Evolutionary conservation across 192 early-diverging fungal genomes (phyloP).

Genomic region (Fimicolochytrium jonesii): DNA sequence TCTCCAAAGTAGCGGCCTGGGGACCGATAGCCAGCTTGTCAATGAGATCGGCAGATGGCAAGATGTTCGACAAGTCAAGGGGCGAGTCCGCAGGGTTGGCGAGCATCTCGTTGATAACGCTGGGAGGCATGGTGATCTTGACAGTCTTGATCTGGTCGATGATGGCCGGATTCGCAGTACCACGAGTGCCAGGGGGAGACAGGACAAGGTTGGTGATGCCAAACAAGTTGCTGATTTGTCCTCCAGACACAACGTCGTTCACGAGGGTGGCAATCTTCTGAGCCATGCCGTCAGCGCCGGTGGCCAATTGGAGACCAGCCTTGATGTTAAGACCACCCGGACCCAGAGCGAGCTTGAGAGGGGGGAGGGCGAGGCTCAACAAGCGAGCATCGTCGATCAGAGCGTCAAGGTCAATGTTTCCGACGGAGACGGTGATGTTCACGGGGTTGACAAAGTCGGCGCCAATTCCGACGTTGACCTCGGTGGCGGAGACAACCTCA

Average conservation of each 20-base stretch:
- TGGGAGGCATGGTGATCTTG: conserved; percentile 12
- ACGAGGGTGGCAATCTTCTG: conserved; percentile 22
- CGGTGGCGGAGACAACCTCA: conserved; percentile 10
- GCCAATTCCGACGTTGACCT: conserved; percentile 9
- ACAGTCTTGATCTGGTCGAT: conserved; percentile 32
- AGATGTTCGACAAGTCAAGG: conserved; percentile 26
- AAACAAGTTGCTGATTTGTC: conserved; percentile 1
- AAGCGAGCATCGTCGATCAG: conserved; percentile 17
- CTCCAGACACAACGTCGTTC: conserved; percentile 13
- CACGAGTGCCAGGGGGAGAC: conserved; percentile 26
- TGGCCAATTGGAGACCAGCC: conserved; percentile 8
- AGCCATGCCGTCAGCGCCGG: conserved; percentile 29
- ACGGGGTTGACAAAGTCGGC: conserved; percentile 28
- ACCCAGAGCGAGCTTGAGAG: conserved; percentile 19
- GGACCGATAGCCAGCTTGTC: conserved; percentile 14
- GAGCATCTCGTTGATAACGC: conserved; percentile 1
- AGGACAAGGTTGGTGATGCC: conserved; percentile 25
- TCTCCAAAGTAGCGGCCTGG: conserved; percentile 14
- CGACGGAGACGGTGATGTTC: conserved; percentile 25
- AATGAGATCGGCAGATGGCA: conserved; percentile 20
- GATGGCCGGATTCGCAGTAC: conserved; percentile 22
- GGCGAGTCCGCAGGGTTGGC: conserved; percentile 14
- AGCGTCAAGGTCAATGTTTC: conserved; percentile 13
- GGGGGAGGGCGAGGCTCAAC: conserved; percentile 14
- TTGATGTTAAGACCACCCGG: conserved; percentile 11